phyloP scores from a whole-genome alignment of 2,329 filamentous ascomycete species.

The Metarhizium rileyi region DNA sequence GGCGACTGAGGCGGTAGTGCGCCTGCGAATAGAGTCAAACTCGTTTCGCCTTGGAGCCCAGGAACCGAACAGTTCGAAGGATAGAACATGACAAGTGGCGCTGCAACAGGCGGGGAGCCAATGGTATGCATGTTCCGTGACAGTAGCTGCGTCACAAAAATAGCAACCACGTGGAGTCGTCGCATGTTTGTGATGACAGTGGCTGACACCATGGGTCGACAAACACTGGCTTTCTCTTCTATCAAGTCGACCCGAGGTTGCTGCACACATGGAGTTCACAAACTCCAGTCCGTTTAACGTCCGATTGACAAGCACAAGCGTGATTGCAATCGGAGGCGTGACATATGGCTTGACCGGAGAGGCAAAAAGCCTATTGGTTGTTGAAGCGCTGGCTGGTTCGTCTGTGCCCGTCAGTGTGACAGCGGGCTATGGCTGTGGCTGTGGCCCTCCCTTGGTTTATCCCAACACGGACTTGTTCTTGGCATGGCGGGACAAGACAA shows the following conservation, averaged over 20 bases:
- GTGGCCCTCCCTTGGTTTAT: background rate
- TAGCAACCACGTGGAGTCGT: background rate
- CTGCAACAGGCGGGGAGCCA: no score
- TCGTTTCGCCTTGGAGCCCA: no score
- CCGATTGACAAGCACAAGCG: no score
- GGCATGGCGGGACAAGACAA: background rate
- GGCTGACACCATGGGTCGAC: no score
- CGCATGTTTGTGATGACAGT: background rate
- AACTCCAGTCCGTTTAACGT: background rate
- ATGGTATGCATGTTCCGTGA: no score
- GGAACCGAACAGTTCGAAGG: no score
- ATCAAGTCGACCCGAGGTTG: no score
- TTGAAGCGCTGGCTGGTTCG: background rate
- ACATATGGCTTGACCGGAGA: background rate
- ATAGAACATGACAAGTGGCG: no score
- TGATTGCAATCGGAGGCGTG: background rate
- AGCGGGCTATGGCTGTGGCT: background rate
- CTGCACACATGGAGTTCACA: no score
- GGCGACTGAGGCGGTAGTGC: no score
- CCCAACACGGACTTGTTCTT: background rate
- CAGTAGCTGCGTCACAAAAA: background rate
- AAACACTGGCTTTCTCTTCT: background rate
- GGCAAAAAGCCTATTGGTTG: background rate
- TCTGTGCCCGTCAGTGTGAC: background rate
- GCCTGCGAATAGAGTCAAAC: no score